These are phyloP conservation scores for Mycena kentingensis DNA, from an alignment of 768 basidiomycete genomes.

Conservation along the genomic window DNA sequence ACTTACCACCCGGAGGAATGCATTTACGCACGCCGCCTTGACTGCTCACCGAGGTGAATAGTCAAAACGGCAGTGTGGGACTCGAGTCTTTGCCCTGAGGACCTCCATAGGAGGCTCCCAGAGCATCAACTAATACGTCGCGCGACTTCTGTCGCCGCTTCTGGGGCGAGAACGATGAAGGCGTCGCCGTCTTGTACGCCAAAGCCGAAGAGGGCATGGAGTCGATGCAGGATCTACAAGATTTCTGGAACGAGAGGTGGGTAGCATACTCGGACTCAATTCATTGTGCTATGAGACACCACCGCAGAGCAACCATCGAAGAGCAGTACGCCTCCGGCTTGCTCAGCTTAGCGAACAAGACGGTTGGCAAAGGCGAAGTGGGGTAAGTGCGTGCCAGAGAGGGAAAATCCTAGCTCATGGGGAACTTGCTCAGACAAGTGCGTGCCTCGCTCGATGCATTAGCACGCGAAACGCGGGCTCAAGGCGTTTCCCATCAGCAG, in stretches of 20 bases:
- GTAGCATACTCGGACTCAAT: constrained; percentile 65
- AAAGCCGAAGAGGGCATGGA: constrained; percentile 82
- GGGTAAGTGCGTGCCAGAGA: constrained; percentile 88
- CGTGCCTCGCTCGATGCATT: constrained; percentile 78
- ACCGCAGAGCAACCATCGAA: constrained; percentile 76
- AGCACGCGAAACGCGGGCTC: constrained; percentile 79
- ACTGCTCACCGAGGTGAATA: too few relatives aligned
- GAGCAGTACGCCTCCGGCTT: constrained; percentile 92
- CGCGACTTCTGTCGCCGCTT: constrained; percentile 96
- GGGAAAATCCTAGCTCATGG: constrained; percentile 16
- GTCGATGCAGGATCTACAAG: constrained; percentile 85
- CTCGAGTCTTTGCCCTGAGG: too few relatives aligned
- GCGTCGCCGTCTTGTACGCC: constrained; percentile 88
- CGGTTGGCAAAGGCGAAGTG: constrained; percentile 85
- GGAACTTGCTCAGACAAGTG: constrained; percentile 58
- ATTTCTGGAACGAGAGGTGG: constrained; percentile 93
- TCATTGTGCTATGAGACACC: too few relatives aligned
- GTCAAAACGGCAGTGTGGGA: too few relatives aligned
- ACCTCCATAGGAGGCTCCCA: too few relatives aligned
- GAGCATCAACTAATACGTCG: too few relatives aligned
- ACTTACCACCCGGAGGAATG: too few relatives aligned
- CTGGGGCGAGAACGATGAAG: constrained; percentile 87
- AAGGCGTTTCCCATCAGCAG: constrained; percentile 68
- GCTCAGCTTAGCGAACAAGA: constrained; percentile 69
- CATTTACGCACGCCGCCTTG: too few relatives aligned